phyloP scores from a whole-genome alignment of 1,284 basidiomycete genomes.

The Pseudomicrostroma phylloplanum region DNA sequence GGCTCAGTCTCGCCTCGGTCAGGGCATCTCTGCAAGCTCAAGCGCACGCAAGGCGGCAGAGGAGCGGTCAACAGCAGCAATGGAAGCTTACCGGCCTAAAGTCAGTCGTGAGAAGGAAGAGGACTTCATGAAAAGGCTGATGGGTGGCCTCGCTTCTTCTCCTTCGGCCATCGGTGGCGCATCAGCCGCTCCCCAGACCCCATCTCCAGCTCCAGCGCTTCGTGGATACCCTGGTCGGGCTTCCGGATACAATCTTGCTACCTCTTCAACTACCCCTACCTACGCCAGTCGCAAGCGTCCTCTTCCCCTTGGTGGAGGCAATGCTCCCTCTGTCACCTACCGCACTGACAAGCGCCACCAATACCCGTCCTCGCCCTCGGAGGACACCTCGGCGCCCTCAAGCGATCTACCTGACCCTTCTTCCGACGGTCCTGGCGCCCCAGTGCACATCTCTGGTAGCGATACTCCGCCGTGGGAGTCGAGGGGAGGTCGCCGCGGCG shows the following conservation, averaged over 20 bases:
- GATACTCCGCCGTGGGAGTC: slow-evolving; percentile 42
- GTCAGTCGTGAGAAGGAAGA: slow-evolving; percentile 43
- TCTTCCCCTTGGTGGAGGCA: background rate
- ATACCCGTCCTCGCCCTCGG: slow-evolving; percentile 4
- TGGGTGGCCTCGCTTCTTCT: slow-evolving; percentile 33
- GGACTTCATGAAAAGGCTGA: slow-evolving; percentile 46
- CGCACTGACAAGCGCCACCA: background rate
- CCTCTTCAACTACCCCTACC: background rate
- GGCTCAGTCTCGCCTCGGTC: background rate
- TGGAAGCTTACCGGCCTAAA: slow-evolving; percentile 27
- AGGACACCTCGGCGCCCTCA: slow-evolving; percentile 9
- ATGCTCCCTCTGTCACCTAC: slow-evolving; percentile 3
- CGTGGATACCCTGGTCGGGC: slow-evolving; percentile 4
- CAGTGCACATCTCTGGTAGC: slow-evolving; percentile 38
- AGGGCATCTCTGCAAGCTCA: background rate
- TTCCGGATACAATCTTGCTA: background rate
- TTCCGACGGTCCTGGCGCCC: slow-evolving; percentile 15
- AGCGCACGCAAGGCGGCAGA: slow-evolving; percentile 8
- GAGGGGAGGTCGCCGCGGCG: slow-evolving; percentile 20
- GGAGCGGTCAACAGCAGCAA: slow-evolving; percentile 8
- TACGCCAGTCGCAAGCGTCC: background rate
- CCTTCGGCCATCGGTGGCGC: slow-evolving; percentile 15
- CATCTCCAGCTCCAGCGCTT: slow-evolving; percentile 18
- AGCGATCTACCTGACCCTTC: slow-evolving; percentile 21
- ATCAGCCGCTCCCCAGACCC: slow-evolving; percentile 27